Evolutionary conservation across 306 rosid genomes (phyloP).

Genomic region (Elaeagnus macrophylla): DNA sequence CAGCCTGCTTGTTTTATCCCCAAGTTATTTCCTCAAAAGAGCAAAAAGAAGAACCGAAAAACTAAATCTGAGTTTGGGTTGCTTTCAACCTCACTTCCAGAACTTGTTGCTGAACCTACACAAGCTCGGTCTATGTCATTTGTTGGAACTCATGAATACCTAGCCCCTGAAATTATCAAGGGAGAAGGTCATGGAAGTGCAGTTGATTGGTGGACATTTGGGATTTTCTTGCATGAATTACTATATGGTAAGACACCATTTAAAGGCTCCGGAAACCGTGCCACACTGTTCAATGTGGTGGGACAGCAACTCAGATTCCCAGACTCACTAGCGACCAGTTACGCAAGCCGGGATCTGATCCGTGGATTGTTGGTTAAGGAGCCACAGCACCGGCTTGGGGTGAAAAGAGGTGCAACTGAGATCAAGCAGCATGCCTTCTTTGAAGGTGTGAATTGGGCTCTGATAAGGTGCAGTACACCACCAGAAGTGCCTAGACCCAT

Average conservation of each 20-base stretch:
- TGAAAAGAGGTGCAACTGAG: conserved; percentile 89
- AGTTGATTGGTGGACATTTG: conserved; percentile 99
- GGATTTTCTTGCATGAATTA: conserved; percentile 87
- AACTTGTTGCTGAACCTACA: conserved; percentile 98
- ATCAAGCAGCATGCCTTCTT: conserved; percentile 92
- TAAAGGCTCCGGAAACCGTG: conserved; percentile 94
- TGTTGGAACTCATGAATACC: conserved; percentile 95
- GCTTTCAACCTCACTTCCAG: conserved; percentile 64
- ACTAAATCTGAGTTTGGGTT: conserved; percentile 57
- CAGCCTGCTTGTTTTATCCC: conserved; percentile 94
- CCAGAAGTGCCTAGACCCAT: conserved; percentile 85
- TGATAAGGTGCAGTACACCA: conserved; percentile 84
- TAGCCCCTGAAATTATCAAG: conserved; percentile 94
- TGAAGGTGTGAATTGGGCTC: conserved; percentile 91
- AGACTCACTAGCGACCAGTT: conserved; percentile 67
- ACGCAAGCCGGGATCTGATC: conserved; percentile 76
- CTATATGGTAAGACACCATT: conserved; percentile 95
- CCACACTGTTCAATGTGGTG: conserved; percentile 84
- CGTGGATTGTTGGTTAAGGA: conserved; percentile 80
- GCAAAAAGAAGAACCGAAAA: conserved; percentile 56
- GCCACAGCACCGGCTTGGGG: conserved; percentile 83
- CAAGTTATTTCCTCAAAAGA: conserved; percentile 73
- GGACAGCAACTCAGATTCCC: conserved; percentile 84
- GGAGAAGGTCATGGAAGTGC: conserved; percentile 99
- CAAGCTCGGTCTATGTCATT: conserved; percentile 93